Percentiles rank a stretch among this genome's conserved stretches.
These are phyloP conservation scores for Patellifolia procumbens DNA, from an alignment of 179 eudicot species.

Conservation along the genomic window DNA sequence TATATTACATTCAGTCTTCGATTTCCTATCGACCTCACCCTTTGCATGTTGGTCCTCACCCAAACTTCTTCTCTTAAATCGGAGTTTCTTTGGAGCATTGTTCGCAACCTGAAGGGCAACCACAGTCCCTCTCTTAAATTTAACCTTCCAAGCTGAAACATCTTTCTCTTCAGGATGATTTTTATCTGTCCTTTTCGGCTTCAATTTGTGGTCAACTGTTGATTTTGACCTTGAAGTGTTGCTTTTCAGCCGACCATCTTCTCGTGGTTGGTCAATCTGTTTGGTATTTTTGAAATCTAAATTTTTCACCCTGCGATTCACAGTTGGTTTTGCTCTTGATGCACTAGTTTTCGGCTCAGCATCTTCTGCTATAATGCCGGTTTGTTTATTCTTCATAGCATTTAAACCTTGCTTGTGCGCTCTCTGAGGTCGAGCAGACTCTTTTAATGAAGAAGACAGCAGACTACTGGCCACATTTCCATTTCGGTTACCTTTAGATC, in stretches of 20 bases:
- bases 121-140: constrained; percentile 46
- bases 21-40: constrained; percentile 22
- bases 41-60: constrained; percentile 30
- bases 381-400: constrained; percentile 13
- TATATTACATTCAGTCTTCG: constrained; percentile 23
- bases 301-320: background rate
- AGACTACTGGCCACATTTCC: constrained; percentile 14
- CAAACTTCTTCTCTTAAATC: constrained; percentile 32
- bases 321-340: constrained; percentile 24
- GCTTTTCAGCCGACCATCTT: constrained; percentile 25
- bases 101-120: constrained; percentile 36
- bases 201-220: constrained; percentile 26
- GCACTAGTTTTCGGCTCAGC: constrained; percentile 5
- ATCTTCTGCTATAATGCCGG: constrained; percentile 16
- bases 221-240: constrained; percentile 33
- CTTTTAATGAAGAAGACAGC: constrained; percentile 26
- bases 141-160: constrained; percentile 38
- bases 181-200: constrained; percentile 26
- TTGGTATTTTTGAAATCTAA: constrained; percentile 16
- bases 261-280: constrained; percentile 5
- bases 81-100: constrained; percentile 35
- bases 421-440: constrained; percentile 22
- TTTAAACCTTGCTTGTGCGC: constrained; percentile 16
- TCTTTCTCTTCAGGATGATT: constrained; percentile 37
- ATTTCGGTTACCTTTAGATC: constrained; percentile 27